Percentiles rank a stretch among this genome's conserved stretches.
These are phyloP conservation scores for Tylopilus rubrobrunneus DNA, from an alignment of 768 basidiomycete species.

Conservation along the genomic window DNA sequence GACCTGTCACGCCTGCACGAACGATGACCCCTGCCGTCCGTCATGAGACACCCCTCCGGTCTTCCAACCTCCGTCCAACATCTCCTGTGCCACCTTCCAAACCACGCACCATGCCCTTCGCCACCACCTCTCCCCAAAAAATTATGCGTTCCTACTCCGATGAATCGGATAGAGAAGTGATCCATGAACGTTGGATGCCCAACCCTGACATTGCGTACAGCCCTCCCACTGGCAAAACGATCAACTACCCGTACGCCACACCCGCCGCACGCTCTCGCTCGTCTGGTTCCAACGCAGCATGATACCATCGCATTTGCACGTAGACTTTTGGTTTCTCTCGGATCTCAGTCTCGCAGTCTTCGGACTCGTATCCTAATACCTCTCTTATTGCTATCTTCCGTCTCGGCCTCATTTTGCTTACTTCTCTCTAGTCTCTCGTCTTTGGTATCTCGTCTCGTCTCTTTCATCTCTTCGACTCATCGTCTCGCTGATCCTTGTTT, in stretches of 20 bases:
- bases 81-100: slow-evolving; percentile 36
- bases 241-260: slow-evolving; percentile 26
- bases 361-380: slow-evolving; percentile 32
- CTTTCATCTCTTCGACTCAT: slow-evolving; percentile 5
- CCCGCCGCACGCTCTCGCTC: slow-evolving; percentile 26
- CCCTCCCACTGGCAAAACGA: slow-evolving; percentile 33
- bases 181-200: slow-evolving; percentile 67
- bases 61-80: slow-evolving; percentile 27
- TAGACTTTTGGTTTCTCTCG: slow-evolving; percentile 24
- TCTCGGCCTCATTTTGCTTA: slow-evolving; percentile 22
- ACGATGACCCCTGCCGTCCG: slow-evolving; percentile 25
- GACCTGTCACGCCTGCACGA: slow-evolving; percentile 33
- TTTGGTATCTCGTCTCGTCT: slow-evolving; percentile 13
- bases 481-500: slow-evolving; percentile 11
- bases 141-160: slow-evolving; percentile 61
- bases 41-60: slow-evolving; percentile 30
- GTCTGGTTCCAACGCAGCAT: slow-evolving; percentile 35
- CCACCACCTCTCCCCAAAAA: slow-evolving; percentile 50
- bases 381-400: slow-evolving; percentile 34
- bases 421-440: slow-evolving; percentile 16
- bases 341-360: slow-evolving; percentile 25
- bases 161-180: slow-evolving; percentile 53
- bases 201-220: slow-evolving; percentile 36
- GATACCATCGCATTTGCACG: slow-evolving; percentile 19
- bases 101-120: slow-evolving; percentile 46